Conservation (phyloP, 108 stramenopile species). For the Nitzschia putrida region DNA sequence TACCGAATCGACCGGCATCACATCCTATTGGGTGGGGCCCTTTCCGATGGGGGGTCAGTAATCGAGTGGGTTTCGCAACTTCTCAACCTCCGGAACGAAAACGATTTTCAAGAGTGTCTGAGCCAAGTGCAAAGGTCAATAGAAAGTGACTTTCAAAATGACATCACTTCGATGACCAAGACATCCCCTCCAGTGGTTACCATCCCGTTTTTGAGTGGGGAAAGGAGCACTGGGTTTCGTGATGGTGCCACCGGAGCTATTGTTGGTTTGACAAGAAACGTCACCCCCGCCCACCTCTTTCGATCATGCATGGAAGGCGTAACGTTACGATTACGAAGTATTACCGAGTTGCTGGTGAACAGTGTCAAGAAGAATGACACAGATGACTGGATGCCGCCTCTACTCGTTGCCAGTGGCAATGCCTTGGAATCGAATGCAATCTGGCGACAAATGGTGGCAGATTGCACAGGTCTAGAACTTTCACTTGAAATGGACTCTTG, state of each 20-base stretch:
- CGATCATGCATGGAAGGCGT: conserved; percentile 73
- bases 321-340: conserved; percentile 55
- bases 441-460: conserved; percentile 82
- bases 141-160: conserved; percentile 11
- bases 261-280: conserved; percentile 69
- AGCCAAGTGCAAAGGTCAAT: conserved; percentile 33
- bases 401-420: conserved; percentile 74
- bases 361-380: background rate
- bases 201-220: conserved; percentile 78
- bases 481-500: conserved; percentile 59
- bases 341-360: conserved; percentile 48
- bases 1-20: conserved; percentile 70
- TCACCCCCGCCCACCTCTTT: conserved; percentile 59
- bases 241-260: conserved; percentile 68
- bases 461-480: conserved; percentile 58
- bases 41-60: conserved; percentile 84
- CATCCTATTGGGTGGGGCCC: conserved; percentile 74
- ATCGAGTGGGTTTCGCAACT: conserved; percentile 74
- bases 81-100: conserved; percentile 49
- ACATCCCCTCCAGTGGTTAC: conserved; percentile 22
- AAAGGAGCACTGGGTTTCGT: conserved; percentile 79
- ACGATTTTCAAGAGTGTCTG: conserved; percentile 53
- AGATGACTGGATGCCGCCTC: background rate
- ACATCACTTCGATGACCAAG: background rate
- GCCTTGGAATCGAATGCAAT: conserved; percentile 71